These are phyloP conservation scores for Mollisiaceae sp. DNA, from an alignment of 2,329 filamentous ascomycete genomes.

Conservation along the genomic window DNA sequence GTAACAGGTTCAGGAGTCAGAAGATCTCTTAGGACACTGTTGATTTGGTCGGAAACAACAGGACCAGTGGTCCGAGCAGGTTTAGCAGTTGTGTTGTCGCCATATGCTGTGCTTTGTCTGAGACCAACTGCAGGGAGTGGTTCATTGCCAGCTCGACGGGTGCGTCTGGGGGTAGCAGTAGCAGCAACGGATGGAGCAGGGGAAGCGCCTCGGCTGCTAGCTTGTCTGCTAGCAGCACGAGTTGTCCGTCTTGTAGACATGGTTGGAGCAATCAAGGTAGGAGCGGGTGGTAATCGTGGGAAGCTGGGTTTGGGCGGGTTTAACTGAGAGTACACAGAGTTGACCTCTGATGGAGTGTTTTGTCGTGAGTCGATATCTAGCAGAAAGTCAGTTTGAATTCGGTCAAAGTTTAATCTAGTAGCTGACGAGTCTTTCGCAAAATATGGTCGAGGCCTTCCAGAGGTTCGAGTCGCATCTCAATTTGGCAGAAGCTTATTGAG, in stretches of 20 bases:
- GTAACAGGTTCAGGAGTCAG: background rate
- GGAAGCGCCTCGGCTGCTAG: slow-evolving; percentile 31
- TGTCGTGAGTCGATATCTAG: slow-evolving; percentile 7
- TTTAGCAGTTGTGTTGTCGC: slow-evolving; percentile 33
- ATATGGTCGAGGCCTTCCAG: background rate
- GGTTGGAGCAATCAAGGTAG: background rate
- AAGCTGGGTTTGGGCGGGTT: background rate
- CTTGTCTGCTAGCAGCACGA: slow-evolving; percentile 33
- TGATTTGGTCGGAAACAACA: slow-evolving; percentile 26
- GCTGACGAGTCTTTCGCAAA: slow-evolving; percentile 1
- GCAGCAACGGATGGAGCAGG: slow-evolving; percentile 22
- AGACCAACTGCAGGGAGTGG: slow-evolving; percentile 32
- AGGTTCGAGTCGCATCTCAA: background rate
- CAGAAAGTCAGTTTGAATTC: slow-evolving; percentile 3
- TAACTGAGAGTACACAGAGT: background rate
- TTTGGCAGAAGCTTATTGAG: background rate
- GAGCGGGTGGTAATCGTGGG: background rate
- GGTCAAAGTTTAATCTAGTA: background rate
- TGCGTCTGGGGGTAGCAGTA: slow-evolving; percentile 27
- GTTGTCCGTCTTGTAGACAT: slow-evolving; percentile 39
- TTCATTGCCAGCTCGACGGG: slow-evolving; percentile 25
- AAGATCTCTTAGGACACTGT: slow-evolving; percentile 23
- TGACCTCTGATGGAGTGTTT: slow-evolving; percentile 6
- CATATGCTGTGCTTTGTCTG: slow-evolving; percentile 38
- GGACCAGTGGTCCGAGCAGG: slow-evolving; percentile 24